Evolutionary conservation across 345 rosid genomes (phyloP).

Genomic region (Syzygium grande): DNA sequence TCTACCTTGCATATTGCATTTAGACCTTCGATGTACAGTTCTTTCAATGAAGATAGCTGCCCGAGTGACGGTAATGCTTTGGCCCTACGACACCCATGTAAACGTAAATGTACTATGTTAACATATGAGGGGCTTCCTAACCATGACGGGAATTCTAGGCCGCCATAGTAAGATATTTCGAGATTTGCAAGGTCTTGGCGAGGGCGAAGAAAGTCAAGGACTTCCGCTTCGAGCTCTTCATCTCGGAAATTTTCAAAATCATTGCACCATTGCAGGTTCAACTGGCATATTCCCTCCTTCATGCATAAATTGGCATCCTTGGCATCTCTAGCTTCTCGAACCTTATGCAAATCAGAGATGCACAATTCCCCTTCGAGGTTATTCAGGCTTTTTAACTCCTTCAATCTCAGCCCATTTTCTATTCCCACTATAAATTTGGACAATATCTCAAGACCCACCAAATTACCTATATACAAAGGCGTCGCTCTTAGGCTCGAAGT

Average conservation of each 20-base stretch:
- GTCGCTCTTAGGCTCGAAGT: rapidly evolving
- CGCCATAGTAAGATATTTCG: no score
- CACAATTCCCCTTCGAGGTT: neutral
- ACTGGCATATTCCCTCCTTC: no score
- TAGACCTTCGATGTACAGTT: neutral
- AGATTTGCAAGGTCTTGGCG: no score
- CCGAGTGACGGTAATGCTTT: rapidly evolving
- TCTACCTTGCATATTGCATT: neutral
- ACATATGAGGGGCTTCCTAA: no score
- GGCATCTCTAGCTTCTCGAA: no score
- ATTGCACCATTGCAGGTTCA: no score
- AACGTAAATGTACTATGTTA: no score
- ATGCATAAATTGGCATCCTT: rapidly evolving
- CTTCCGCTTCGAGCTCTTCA: no score
- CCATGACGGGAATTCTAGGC: no score
- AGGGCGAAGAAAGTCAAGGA: no score
- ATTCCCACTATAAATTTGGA: neutral
- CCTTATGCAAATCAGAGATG: neutral
- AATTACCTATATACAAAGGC: rapidly evolving
- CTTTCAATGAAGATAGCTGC: neutral
- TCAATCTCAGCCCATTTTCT: rapidly evolving
- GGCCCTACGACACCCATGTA: no score
- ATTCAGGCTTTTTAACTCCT: neutral
- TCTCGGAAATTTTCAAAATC: no score
- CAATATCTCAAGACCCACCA: neutral